A percentile compares a stretch with the other conserved stretches of the same genome.
phyloP scores from a whole-genome alignment of 495 filamentous ascomycete genomes.

The Apodospora peruviana region DNA sequence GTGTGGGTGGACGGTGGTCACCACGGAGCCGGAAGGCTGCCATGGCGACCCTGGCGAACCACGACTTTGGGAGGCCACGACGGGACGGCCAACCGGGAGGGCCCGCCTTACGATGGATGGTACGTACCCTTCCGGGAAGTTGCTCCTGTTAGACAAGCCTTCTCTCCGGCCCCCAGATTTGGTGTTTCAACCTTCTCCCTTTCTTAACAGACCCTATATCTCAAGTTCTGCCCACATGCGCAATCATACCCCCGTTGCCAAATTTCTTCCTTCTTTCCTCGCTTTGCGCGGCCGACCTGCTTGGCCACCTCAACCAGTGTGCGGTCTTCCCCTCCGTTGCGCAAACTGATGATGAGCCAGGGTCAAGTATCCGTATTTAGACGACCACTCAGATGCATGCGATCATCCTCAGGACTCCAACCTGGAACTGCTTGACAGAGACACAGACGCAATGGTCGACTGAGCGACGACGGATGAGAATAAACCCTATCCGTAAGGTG shows the following conservation, averaged over 20 bases:
- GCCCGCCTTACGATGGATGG: neutral
- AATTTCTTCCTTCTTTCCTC: neutral
- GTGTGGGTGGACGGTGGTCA: neutral
- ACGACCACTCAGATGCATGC: neutral
- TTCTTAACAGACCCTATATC: too few relatives aligned
- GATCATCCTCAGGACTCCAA: neutral
- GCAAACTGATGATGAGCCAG: neutral
- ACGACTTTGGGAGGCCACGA: slow-evolving; percentile 3
- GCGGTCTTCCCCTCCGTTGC: neutral
- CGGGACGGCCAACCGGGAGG: neutral
- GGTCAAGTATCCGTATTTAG: neutral
- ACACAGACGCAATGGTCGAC: too few relatives aligned
- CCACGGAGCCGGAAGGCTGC: too few relatives aligned
- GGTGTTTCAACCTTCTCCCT: neutral
- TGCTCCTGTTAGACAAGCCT: neutral
- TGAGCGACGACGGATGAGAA: neutral
- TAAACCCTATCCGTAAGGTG: neutral
- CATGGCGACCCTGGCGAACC: slow-evolving; percentile 6
- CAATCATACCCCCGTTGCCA: neutral
- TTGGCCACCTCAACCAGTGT: neutral
- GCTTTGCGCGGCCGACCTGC: neutral
- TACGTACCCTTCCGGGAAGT: neutral
- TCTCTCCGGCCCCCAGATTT: too few relatives aligned
- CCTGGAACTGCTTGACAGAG: too few relatives aligned
- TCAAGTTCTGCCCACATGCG: neutral